These are phyloP conservation scores for Articulospora tetracladia DNA, from an alignment of 495 filamentous ascomycete species.

Conservation along the genomic window DNA sequence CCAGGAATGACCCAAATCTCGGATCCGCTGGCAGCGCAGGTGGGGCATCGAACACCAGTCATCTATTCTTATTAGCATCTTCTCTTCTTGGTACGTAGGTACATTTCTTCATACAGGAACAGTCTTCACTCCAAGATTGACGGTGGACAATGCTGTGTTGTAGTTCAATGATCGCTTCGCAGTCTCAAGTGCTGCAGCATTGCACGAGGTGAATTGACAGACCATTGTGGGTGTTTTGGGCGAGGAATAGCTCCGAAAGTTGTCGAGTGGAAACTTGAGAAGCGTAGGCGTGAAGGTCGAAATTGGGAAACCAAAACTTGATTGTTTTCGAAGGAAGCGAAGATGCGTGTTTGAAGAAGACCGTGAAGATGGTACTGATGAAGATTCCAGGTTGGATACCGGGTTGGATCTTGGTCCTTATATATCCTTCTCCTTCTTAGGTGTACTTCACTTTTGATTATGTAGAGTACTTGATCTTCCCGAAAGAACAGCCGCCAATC, in stretches of 20 bases:
- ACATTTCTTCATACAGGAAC: constrained; percentile 4
- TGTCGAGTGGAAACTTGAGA: no score
- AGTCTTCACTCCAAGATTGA: constrained; percentile 12
- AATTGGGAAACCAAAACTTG: no score
- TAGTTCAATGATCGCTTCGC: background rate
- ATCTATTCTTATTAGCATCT: constrained; percentile 21
- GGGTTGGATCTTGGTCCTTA: background rate
- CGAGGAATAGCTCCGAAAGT: no score
- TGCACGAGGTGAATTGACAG: background rate
- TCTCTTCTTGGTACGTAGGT: background rate
- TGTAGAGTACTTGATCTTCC: background rate
- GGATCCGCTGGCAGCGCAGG: constrained; percentile 37
- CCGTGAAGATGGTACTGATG: no score
- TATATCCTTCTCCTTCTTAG: background rate
- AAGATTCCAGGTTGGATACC: background rate
- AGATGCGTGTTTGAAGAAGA: no score
- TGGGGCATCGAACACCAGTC: constrained; percentile 28
- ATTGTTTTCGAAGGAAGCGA: no score
- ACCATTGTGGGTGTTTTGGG: no score
- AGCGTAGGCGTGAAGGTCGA: no score
- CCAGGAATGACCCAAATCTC: constrained; percentile 50
- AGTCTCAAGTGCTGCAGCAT: no score
- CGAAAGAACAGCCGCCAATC: background rate
- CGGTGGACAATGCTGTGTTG: background rate
- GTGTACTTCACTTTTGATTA: background rate